Conservation (phyloP, 805 yeast genomes). For the Tetrapisispora phaffii region DNA sequence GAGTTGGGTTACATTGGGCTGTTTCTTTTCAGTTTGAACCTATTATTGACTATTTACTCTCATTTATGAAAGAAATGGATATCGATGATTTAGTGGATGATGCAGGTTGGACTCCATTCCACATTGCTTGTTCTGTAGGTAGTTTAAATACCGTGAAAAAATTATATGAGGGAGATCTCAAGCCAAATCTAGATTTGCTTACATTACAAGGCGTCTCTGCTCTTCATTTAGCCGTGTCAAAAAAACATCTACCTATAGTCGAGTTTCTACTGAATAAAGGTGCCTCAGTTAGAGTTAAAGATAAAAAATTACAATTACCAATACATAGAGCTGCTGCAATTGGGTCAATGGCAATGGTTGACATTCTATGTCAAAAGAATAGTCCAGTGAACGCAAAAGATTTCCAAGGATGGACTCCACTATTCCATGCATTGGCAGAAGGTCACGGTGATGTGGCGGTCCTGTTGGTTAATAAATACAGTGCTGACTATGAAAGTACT, state of each 20-base stretch:
- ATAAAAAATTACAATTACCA: slow-evolving; percentile 54
- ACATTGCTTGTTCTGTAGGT: slow-evolving; percentile 73
- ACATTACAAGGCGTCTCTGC: slow-evolving; percentile 67
- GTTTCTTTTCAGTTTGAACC: slow-evolving; percentile 49
- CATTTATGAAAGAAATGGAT: slow-evolving; percentile 35
- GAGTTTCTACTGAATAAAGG: slow-evolving; percentile 44
- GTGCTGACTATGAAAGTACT: slow-evolving; percentile 48
- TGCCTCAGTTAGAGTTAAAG: slow-evolving; percentile 58
- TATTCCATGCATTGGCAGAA: slow-evolving; percentile 86
- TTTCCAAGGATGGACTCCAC: slow-evolving; percentile 67
- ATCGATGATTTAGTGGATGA: slow-evolving; percentile 61
- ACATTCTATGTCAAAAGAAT: slow-evolving; percentile 41
- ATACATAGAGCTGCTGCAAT: slow-evolving; percentile 76
- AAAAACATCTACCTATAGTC: slow-evolving; percentile 48
- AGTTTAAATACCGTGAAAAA: slow-evolving; percentile 41
- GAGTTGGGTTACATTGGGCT: slow-evolving; percentile 88
- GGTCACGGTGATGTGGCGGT: slow-evolving; percentile 75
- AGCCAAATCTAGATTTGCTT: slow-evolving; percentile 50
- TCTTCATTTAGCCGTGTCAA: slow-evolving; percentile 68
- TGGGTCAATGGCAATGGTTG: slow-evolving; percentile 53
- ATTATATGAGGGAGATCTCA: slow-evolving; percentile 40
- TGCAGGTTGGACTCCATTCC: slow-evolving; percentile 84
- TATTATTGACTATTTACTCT: slow-evolving; percentile 36
- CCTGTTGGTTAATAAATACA: slow-evolving; percentile 42
- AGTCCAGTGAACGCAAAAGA: slow-evolving; percentile 66